Percentiles rank a stretch among this genome's conserved stretches.
Conservation (phyloP, 805 yeast species). For the Candida berthetii region DNA sequence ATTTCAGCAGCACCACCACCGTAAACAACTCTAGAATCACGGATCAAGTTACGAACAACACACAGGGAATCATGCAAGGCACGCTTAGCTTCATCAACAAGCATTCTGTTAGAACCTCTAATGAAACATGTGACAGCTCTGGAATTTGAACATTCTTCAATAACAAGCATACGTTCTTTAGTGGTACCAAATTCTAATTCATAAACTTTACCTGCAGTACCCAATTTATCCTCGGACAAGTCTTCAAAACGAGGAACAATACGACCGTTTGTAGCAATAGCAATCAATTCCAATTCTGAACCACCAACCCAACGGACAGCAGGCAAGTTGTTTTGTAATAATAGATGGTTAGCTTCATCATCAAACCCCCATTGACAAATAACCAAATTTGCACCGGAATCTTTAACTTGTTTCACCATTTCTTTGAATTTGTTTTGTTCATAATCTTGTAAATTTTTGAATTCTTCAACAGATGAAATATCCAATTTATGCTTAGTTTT, state of each 20-base stretch:
- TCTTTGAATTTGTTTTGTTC: constrained; percentile 87
- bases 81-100: constrained; percentile 93
- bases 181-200: constrained; percentile 96
- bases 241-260: constrained; percentile 98
- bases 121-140: constrained; percentile 89
- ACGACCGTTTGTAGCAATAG: constrained; percentile 95
- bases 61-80: constrained; percentile 96
- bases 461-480: constrained; percentile 90
- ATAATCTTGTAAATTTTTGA: constrained; percentile 81
- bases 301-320: constrained; percentile 99
- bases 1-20: constrained; percentile 99
- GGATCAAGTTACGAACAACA: constrained; percentile 92
- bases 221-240: constrained; percentile 72
- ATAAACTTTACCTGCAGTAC: constrained; percentile 76
- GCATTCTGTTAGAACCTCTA: constrained; percentile 96
- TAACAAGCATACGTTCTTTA: constrained; percentile 89
- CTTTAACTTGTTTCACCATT: constrained; percentile 84
- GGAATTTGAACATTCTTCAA: constrained; percentile 83
- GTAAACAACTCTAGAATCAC: constrained; percentile 91
- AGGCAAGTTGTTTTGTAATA: constrained; percentile 81
- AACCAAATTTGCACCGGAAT: constrained; percentile 90
- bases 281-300: constrained; percentile 89
- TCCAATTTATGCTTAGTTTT: constrained; percentile 97
- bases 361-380: constrained; percentile 99
- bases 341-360: constrained; percentile 94